phyloP scores from a whole-genome alignment of 352 stramenopile genomes.

The Phytopythium ostracodes region DNA sequence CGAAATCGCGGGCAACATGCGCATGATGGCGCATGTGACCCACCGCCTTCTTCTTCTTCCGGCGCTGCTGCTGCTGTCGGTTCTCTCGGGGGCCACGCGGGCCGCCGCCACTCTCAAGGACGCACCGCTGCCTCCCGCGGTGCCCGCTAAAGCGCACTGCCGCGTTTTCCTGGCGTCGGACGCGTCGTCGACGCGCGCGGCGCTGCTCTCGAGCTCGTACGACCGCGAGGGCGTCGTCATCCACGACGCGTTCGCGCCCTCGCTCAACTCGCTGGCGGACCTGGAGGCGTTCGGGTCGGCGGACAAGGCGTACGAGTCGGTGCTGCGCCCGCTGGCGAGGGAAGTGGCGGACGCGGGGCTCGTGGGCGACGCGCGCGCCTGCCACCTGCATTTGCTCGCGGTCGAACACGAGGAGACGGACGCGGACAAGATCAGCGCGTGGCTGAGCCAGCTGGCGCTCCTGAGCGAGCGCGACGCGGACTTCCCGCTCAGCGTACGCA shows the following conservation, averaged over 20 bases:
- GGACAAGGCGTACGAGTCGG: conserved; percentile 29
- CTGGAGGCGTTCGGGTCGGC: conserved; percentile 17
- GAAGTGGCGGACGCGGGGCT: conserved; percentile 31
- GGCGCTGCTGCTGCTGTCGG: conserved; percentile 18
- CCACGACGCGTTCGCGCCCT: conserved; percentile 33
- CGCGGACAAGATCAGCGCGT: conserved; percentile 9
- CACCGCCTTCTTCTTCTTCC: not conserved
- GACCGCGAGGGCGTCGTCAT: conserved; percentile 44
- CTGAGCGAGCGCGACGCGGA: conserved; percentile 32
- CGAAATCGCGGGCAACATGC: not conserved
- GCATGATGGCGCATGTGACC: not conserved
- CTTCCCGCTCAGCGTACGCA: conserved; percentile 53
- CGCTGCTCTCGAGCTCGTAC: conserved; percentile 48
- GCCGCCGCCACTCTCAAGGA: not conserved
- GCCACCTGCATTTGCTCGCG: conserved; percentile 6
- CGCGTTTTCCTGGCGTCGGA: conserved; percentile 51
- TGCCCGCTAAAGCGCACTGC: conserved; percentile 29
- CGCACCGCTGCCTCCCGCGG: not conserved
- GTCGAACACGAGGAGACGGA: conserved; percentile 8
- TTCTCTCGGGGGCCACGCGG: not conserved
- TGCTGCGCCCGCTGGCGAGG: conserved; percentile 39
- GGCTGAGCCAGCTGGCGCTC: conserved; percentile 25
- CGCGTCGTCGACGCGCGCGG: conserved; percentile 30
- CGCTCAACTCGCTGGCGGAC: conserved; percentile 17
- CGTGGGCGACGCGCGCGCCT: conserved; percentile 12